Evolutionary conservation across 73 alveolate genomes (phyloP).

Genomic region (Paramecium pentaurelia): DNA sequence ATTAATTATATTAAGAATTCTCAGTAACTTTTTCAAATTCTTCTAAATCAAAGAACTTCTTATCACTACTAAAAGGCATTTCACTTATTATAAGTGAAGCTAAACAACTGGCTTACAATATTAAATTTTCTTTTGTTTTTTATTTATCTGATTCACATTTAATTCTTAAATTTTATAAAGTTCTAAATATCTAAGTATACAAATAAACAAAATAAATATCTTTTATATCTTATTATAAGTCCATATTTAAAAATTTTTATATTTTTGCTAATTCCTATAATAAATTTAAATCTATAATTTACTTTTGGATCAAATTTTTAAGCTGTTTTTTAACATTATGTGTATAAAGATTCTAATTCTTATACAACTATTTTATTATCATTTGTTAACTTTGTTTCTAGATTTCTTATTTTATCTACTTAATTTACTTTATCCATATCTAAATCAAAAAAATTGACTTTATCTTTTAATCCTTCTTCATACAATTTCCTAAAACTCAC

Average conservation of each 20-base stretch:
- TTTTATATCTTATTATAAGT: background rate
- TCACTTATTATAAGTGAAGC: constrained; percentile 28
- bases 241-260: constrained; percentile 8
- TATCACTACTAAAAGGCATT: background rate
- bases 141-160: background rate
- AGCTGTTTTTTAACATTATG: background rate
- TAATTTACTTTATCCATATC: background rate
- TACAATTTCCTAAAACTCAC: background rate
- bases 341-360: background rate
- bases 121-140: background rate
- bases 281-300: background rate
- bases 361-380: background rate
- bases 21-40: background rate
- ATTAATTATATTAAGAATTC: background rate
- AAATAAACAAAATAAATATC: background rate
- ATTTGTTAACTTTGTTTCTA: background rate
- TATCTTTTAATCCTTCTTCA: background rate
- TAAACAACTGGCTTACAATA: background rate
- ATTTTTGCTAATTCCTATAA: background rate
- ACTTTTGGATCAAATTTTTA: background rate
- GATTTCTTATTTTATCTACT: background rate
- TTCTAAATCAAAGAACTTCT: background rate
- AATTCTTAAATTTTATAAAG: background rate
- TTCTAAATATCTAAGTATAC: background rate
- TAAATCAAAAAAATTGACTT: background rate